Evolutionary conservation across 441 rosid species (phyloP), one percentile per base, ranked within the genome.

Genomic region (Adansonia rubrostipa): DNA sequence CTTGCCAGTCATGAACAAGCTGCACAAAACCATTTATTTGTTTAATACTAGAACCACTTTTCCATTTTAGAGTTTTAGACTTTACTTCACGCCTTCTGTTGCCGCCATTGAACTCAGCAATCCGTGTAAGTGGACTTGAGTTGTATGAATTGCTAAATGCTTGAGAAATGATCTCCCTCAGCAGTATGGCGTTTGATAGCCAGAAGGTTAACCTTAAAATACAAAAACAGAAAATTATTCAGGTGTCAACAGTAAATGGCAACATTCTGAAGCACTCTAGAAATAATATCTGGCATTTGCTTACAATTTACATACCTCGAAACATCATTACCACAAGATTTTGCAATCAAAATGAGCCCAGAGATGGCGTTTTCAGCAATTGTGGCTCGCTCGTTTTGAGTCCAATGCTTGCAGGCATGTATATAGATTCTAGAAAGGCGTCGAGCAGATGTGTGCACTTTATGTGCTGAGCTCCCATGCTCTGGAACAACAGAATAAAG

Each of bases 291-390:
- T 15, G 45, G 44, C 33, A 28, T 28, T 28, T 28, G 33, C 33
- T 9, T 36, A 48, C 9, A 54, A n/a, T 42, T 3, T n/a, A 33
- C 47, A 45, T 89, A 87, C 98, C 98, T 95, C 0, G 98, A 84
- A 81, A 93, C 97, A 83, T 95, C 97, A 84, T 87, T 95, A 45
- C 96, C 92, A 57, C 97, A 92, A 72, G 98, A 90, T 83, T 88
- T 90, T 6, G 95, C 86, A 77, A 88, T 87, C 86, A 95, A 78
- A 71, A 93, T 85, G 75, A 95, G 87, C 81, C 97, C 96, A 40
- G 98, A 93, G 6, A 87, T 84, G 0, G 88, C 84, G 85, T 87
- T 90, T 82, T 85, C 90, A 65, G 96, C 96, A 67, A 90, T 79
- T n/a, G 91, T 87, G 15, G 89, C 96, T 45, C 79, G 86, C 80